Evolutionary conservation across 2,329 filamentous ascomycete genomes (phyloP).

Genomic region (Alternaria hordeiaustralica): DNA sequence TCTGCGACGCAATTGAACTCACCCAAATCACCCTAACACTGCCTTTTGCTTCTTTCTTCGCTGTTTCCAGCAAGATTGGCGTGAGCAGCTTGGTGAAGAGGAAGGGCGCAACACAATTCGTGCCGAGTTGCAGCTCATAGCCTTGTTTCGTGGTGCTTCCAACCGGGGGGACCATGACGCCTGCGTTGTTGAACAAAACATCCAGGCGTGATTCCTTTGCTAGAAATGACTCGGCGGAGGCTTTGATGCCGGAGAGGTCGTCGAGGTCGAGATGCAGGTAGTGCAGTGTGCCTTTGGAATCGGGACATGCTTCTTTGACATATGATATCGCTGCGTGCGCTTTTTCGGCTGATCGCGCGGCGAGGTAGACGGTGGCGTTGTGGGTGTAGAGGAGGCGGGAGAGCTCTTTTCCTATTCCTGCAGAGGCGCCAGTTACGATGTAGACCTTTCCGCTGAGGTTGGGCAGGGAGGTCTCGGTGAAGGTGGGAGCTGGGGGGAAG

Average conservation of each 20-base stretch:
- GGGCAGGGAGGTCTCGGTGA: slow-evolving; percentile 52
- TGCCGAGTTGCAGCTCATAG: slow-evolving; percentile 42
- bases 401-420: slow-evolving; percentile 59
- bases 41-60: slow-evolving; percentile 12
- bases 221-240: slow-evolving; percentile 44
- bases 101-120: slow-evolving; percentile 48
- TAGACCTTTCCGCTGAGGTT: slow-evolving; percentile 50
- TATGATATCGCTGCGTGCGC: not conserved
- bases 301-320: not conserved
- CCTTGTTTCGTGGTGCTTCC: slow-evolving; percentile 21
- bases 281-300: not conserved
- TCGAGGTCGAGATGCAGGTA: not conserved
- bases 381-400: slow-evolving; percentile 59
- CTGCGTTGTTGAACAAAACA: slow-evolving; percentile 48
- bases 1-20: slow-evolving; percentile 13
- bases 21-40: slow-evolving; percentile 47
- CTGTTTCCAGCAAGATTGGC: slow-evolving; percentile 11
- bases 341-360: slow-evolving; percentile 49
- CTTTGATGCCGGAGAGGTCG: not conserved
- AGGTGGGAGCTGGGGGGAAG: slow-evolving; percentile 46
- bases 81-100: slow-evolving; percentile 49
- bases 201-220: slow-evolving; percentile 49
- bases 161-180: slow-evolving; percentile 21
- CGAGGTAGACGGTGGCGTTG: slow-evolving; percentile 62
- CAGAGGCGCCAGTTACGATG: slow-evolving; percentile 58